Evolutionary conservation across 495 filamentous ascomycete genomes (phyloP).

Genomic region (Halenospora varia): DNA sequence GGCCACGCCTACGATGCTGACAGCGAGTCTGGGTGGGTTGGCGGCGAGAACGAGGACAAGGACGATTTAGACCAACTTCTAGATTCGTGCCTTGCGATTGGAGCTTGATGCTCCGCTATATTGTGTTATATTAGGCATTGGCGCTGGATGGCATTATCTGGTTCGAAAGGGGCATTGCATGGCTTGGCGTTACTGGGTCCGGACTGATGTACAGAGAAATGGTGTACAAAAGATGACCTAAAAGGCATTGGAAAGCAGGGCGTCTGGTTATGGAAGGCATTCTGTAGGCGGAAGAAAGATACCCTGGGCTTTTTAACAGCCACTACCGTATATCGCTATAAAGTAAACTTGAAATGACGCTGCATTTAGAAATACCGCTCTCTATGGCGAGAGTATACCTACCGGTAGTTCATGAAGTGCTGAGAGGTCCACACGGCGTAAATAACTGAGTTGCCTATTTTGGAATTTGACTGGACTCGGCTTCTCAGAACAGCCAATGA

Average conservation of each 20-base stretch:
- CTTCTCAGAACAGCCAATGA: too few species aligned
- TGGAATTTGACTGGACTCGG: neutral
- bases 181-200: neutral
- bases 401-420: too few species aligned
- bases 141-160: slow-evolving; percentile 13
- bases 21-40: slow-evolving; percentile 67
- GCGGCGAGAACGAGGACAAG: slow-evolving; percentile 56
- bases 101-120: slow-evolving; percentile 1
- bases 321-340: neutral
- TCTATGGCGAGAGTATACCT: neutral
- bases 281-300: slow-evolving; percentile 5
- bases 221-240: slow-evolving; percentile 6
- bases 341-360: neutral
- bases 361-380: too few species aligned
- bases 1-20: slow-evolving; percentile 49
- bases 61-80: slow-evolving; percentile 63
- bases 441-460: too few species aligned
- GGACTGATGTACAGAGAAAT: slow-evolving; percentile 3
- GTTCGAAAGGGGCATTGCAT: slow-evolving; percentile 12
- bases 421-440: too few species aligned
- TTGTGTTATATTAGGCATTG: neutral
- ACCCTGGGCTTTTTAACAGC: slow-evolving; percentile 6
- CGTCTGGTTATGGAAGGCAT: slow-evolving; percentile 4
- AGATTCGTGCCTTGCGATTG: slow-evolving; percentile 44
- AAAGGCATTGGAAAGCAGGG: slow-evolving; percentile 2